Base-by-base conservation (phyloP, 2,329 filamentous ascomycete genomes). In the Claviceps monticola region DNA sequence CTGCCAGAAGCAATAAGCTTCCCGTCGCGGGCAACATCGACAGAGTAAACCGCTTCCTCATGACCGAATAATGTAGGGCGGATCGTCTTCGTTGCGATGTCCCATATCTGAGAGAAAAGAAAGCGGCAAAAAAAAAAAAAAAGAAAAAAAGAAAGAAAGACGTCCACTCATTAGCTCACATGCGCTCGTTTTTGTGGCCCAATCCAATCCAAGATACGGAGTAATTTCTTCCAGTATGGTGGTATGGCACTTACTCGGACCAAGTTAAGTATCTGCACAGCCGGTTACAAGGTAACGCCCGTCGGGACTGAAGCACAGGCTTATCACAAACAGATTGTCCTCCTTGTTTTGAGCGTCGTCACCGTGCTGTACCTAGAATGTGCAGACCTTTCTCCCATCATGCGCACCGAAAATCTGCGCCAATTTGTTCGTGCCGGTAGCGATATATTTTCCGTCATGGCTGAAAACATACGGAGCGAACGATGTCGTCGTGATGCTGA, bases 381-480 rank as follows among this genome's bases (percentile, higher is more conserved):
- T 84, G 59, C 88, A 93, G 50, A 97, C 82, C 66, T 91, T 93
- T 59, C 87, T 81, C 51, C 93, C 93, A 16, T 81, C 86, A 61
- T 81, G 77, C 43, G 97, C 91, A 58, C 98, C 93, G 67, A 94
- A 98, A 61, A 98, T 98, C 69, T 97, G 91, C n/a, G 93, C 93
- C n/a, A 89, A 95, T 57, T 90, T 78, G 69, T 98, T 98, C 75
- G 93, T 97, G 44, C 93, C 93, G 5, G 93, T 98, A 7, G 93
- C 93, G 51, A 98, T 86, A 60, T 88, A 96, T 64, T 94, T 90
- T 59, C 93, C 93, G 63, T 98, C 93, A 51, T 86, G 81, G 66
- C 91, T 97, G 74, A 98, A 98, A 98, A 53, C 93, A 81, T 38
- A 98, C 93, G 66, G 93, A 98, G 76, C 93, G 98, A 1, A 98